phyloP scores from a whole-genome alignment of 768 basidiomycete genomes.

The Boletus speciosus region DNA sequence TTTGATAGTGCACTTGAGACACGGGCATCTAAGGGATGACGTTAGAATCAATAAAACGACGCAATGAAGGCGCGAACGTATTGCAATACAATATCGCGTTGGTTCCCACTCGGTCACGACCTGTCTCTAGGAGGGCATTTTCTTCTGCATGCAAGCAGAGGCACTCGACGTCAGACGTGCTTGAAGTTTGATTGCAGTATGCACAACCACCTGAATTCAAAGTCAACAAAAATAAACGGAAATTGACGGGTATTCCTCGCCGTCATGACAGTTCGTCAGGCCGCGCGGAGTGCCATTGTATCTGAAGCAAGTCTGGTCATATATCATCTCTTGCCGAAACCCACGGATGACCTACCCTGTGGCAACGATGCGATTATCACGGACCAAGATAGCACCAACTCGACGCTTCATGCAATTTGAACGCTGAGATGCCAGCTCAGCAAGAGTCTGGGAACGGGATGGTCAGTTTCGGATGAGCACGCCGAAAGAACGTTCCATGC shows the following conservation, averaged over 20 bases:
- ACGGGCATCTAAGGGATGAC: constrained; percentile 73
- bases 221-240: constrained; percentile 37
- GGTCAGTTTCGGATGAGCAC: constrained; percentile 3
- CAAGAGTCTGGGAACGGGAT: constrained; percentile 61
- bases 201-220: constrained; percentile 84
- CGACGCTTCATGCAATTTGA: constrained; percentile 98
- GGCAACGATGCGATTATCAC: constrained; percentile 73
- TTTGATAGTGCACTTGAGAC: constrained; percentile 93
- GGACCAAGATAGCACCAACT: constrained; percentile 91
- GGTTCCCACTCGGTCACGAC: constrained; percentile 80
- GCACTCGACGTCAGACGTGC: constrained; percentile 63
- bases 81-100: constrained; percentile 95
- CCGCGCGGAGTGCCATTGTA: constrained; percentile 97
- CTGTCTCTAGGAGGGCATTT: constrained; percentile 93
- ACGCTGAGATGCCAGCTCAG: constrained; percentile 81
- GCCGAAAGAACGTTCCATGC: constrained; percentile 36
- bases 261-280: constrained; percentile 73
- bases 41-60: constrained; percentile 1
- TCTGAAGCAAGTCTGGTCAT: constrained; percentile 35
- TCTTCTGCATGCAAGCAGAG: constrained; percentile 97
- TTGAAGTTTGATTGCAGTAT: constrained; percentile 62
- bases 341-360: constrained; percentile 55
- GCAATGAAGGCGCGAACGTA: constrained; percentile 57
- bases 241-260: constrained; percentile 3
- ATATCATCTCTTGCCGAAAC: background rate